Conservation (phyloP, 495 filamentous ascomycete species). For the Penicillium coffeae region DNA sequence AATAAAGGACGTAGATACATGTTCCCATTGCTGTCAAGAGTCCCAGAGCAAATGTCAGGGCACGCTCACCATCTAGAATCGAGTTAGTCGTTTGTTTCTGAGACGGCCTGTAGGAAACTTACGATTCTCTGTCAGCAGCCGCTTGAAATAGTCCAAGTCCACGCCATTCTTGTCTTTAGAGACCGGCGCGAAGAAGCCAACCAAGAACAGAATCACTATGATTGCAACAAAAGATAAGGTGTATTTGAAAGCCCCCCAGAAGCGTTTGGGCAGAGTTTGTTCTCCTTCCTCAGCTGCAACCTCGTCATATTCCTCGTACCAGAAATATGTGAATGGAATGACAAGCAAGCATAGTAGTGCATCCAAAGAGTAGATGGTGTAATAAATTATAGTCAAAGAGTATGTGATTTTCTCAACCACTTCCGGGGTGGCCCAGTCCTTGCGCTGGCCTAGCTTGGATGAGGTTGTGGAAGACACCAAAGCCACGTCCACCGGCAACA, state of each 20-base stretch:
- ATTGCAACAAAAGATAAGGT: slow-evolving; percentile 79
- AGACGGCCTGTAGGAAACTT: slow-evolving; percentile 21
- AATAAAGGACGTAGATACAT: slow-evolving; percentile 81
- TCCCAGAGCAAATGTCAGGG: slow-evolving; percentile 82
- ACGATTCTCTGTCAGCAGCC: slow-evolving; percentile 77
- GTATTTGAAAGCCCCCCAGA: slow-evolving; percentile 87
- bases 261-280: slow-evolving; percentile 61
- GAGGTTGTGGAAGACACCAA: slow-evolving; percentile 84
- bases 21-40: slow-evolving; percentile 82
- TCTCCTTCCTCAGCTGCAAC: slow-evolving; percentile 71
- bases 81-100: slow-evolving; percentile 3
- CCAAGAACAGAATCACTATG: slow-evolving; percentile 75
- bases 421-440: slow-evolving; percentile 87
- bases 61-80: slow-evolving; percentile 73
- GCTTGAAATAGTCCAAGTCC: slow-evolving; percentile 88
- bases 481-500: slow-evolving; percentile 93
- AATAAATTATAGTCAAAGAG: slow-evolving; percentile 86
- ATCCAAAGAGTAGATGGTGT: slow-evolving; percentile 86
- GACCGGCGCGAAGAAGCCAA: slow-evolving; percentile 89
- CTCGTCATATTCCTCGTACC: slow-evolving; percentile 94
- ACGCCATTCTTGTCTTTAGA: slow-evolving; percentile 57
- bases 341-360: slow-evolving; percentile 86
- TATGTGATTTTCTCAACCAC: slow-evolving; percentile 70
- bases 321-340: slow-evolving; percentile 96
- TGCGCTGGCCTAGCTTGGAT: slow-evolving; percentile 72